Evolutionary conservation across 176 grass and related monocot species (phyloP).

Genomic region (Saccharum officinarum): DNA sequence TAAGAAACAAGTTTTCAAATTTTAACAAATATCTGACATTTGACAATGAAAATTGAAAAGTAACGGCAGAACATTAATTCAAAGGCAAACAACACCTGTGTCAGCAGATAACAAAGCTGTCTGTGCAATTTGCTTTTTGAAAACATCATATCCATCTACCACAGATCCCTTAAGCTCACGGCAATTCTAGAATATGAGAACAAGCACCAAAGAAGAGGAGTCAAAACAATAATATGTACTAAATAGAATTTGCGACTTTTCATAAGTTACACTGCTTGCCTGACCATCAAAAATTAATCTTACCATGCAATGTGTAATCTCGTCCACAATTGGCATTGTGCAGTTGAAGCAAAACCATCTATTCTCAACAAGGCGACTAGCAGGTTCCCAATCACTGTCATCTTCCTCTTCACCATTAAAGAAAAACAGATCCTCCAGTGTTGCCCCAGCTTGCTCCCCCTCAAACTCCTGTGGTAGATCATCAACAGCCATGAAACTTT

Average conservation of each 20-base stretch:
- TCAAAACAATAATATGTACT: constrained; percentile 32
- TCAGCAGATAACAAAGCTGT: constrained; percentile 50
- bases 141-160: constrained; percentile 69
- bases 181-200: constrained; percentile 57
- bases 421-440: constrained; percentile 71
- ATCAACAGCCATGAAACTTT: constrained; percentile 35
- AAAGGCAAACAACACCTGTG: constrained; percentile 47
- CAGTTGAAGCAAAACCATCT: constrained; percentile 89
- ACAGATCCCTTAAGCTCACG: constrained; percentile 54
- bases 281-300: constrained; percentile 9
- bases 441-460: constrained; percentile 43
- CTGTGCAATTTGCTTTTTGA: constrained; percentile 51
- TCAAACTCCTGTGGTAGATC: constrained; percentile 42
- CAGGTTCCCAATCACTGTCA: constrained; percentile 85
- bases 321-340: constrained; percentile 64
- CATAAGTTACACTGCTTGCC: not conserved
- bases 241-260: constrained; percentile 23
- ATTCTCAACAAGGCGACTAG: constrained; percentile 44
- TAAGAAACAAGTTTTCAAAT: constrained; percentile 11
- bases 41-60: constrained; percentile 25
- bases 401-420: constrained; percentile 81
- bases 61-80: constrained; percentile 21
- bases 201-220: constrained; percentile 31
- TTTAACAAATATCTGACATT: not conserved
- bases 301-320: constrained; percentile 57